Evolutionary conservation across 2,329 filamentous ascomycete genomes (phyloP).

Genomic region (Ambrosiella xylebori): DNA sequence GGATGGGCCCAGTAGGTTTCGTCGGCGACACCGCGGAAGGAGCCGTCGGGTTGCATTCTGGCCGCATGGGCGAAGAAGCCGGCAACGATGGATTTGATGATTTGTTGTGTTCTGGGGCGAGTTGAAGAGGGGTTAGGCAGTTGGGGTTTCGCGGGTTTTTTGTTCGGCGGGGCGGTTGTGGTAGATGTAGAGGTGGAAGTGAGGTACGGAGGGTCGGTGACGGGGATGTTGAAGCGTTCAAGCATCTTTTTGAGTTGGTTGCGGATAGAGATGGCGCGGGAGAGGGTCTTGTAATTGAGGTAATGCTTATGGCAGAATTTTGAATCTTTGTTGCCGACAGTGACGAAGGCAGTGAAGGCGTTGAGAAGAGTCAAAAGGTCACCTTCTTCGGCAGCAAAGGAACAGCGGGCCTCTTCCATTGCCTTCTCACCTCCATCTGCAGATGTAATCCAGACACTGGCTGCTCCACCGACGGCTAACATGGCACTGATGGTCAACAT

Average conservation of each 20-base stretch:
- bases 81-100: slow-evolving; percentile 21
- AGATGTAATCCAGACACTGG: slow-evolving; percentile 49
- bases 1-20: slow-evolving; percentile 75
- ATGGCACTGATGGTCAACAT: slow-evolving; percentile 87
- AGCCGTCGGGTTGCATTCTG: slow-evolving; percentile 84
- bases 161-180: slow-evolving; percentile 15
- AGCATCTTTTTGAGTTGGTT: slow-evolving; percentile 75
- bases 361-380: slow-evolving; percentile 88
- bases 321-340: slow-evolving; percentile 63
- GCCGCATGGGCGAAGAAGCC: slow-evolving; percentile 91
- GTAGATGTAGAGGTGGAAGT: background rate
- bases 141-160: background rate
- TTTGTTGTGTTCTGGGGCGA: background rate
- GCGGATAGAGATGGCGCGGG: slow-evolving; percentile 67
- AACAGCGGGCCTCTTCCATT: slow-evolving; percentile 56
- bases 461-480: slow-evolving; percentile 58
- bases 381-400: slow-evolving; percentile 82
- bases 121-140: background rate
- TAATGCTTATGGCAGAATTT: slow-evolving; percentile 78
- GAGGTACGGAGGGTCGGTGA: slow-evolving; percentile 40
- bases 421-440: slow-evolving; percentile 61
- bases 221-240: slow-evolving; percentile 61
- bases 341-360: slow-evolving; percentile 78
- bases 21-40: slow-evolving; percentile 70
- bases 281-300: slow-evolving; percentile 73